Conservation (phyloP, 2,329 filamentous ascomycete genomes). For the Polytolypa hystricis region DNA sequence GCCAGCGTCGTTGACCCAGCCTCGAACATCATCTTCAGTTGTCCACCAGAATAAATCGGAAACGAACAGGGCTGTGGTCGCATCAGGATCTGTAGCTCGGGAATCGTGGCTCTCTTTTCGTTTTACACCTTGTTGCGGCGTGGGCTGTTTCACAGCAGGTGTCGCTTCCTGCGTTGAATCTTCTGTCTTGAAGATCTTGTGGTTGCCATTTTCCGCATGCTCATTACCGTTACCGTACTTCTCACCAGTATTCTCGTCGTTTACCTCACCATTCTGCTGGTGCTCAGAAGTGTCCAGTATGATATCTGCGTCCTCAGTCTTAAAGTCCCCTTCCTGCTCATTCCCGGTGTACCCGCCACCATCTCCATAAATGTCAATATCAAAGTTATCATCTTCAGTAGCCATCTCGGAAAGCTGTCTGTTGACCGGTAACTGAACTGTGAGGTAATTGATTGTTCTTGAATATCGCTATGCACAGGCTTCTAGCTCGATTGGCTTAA, state of each 20-base stretch:
- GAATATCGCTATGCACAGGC: slow-evolving; percentile 30
- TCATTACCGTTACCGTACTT: slow-evolving; percentile 19
- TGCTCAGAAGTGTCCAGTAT: slow-evolving; percentile 28
- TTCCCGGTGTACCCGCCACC: slow-evolving; percentile 37
- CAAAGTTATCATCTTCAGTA: slow-evolving; percentile 57
- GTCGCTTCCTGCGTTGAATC: slow-evolving; percentile 14
- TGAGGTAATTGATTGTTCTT: slow-evolving; percentile 21
- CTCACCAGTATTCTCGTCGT: slow-evolving; percentile 12
- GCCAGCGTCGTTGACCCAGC: slow-evolving; percentile 68
- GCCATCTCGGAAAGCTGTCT: slow-evolving; percentile 28
- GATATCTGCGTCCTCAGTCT: slow-evolving; percentile 30
- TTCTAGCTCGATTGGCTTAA: slow-evolving; percentile 22
- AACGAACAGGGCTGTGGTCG: slow-evolving; percentile 64
- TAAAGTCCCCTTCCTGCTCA: slow-evolving; percentile 36
- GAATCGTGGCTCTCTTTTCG: slow-evolving; percentile 49
- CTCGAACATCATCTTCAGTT: slow-evolving; percentile 86
- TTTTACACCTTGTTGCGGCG: slow-evolving; percentile 47
- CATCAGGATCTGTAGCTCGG: slow-evolving; percentile 46
- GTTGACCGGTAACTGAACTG: slow-evolving; percentile 3
- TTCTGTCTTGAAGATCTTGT: slow-evolving; percentile 13
- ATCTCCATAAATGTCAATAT: slow-evolving; percentile 60
- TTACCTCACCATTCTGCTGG: slow-evolving; percentile 16
- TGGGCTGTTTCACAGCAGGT: slow-evolving; percentile 14
- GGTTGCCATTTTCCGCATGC: slow-evolving; percentile 17
- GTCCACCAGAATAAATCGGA: slow-evolving; percentile 95